Evolutionary conservation across 192 early-diverging fungal species (phyloP), one percentile per base, ranked within the genome.

Genomic region (Neocallimastix lanati): DNA sequence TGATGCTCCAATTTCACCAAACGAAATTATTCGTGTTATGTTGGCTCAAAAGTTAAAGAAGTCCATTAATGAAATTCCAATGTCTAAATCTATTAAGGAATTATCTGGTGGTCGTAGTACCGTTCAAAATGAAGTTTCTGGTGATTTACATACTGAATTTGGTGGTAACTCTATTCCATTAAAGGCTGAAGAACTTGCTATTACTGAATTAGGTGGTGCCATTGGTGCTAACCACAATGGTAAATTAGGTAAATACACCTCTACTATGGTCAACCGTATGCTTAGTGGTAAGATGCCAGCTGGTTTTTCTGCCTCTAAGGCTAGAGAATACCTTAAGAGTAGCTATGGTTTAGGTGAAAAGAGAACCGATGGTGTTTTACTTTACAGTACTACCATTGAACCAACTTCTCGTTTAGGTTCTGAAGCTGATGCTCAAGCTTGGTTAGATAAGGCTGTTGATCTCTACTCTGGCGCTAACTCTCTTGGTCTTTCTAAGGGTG

Each of bases 41-140:
- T 92, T 96, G 82, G 93, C 94, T 37, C 93, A 96, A 83, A 96
- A 96, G 86, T 89, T 96, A 67, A 95, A 94, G 88, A 94, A 94
- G 83, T 82, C 92, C 3, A 81, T 96, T 4, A 85, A 85, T 30
- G 93, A 96, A 29, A 84, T 98, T 35, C 85, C 91, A 25, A 84
- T 90, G 30, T 80, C 83, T 81, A 96, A 95, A 89, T 91, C 88
- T 81, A 95, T 92, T 88, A 96, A 95, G 87, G 95, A 98, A 79
- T 90, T 98, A 77, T 94, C 95, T 58, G 95, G 93, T 36, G 96
- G 96, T 81, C 96, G 96, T 85, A 94, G 93, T 18, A 98, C 96
- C 28, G 87, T 98, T 33, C 96, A 98, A 83, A 98, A 98, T 88
- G 96, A 98, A 82, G 95, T 98, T 38, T 86, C 96, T 78, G 96